Evolutionary conservation across 2,329 filamentous ascomycete genomes (phyloP), one percentile per base, ranked within the genome.

Genomic region (Ophiosphaerella herpotricha): DNA sequence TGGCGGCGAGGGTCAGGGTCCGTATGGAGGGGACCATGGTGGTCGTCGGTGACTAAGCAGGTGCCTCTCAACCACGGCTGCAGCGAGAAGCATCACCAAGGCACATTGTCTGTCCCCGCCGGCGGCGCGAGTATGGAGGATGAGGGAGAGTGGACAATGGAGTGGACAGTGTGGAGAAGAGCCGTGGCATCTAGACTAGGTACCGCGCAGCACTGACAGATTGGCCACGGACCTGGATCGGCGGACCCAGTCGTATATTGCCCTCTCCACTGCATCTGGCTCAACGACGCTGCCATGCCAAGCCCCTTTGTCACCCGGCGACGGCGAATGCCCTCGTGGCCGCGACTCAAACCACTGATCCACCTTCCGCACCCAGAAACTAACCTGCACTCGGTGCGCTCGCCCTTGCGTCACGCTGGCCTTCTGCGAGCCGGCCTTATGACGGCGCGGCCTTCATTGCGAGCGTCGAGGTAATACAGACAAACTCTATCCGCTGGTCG

Each of bases 61-160:
- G 39, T 48, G 48, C 56, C 57, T 55, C 59, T 63, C 57, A 65
- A 60, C 60, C 58, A 58, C 58, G 50, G 50, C 49, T 39, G 48
- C 46, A 59, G 53, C 42, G 61, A 54, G 43, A 48, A 48, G 58
- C 63, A 64, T 66, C 63, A 67, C 60, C 57, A 54, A 49, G 53
- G 41, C 48, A 49, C 62, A 66, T 64, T 49, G 54, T 61, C 44
- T 54, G 43, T 52, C 51, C 51, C 53, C 51, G 43, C 50, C 50
- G 36, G 50, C 56, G 40, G 43, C 54, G 39, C 43, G 50, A 57
- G 54, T 48, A 51, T 38, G 48, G 58, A 44, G 18, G 18, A 21
- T 21, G 18, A 21, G 18, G 18, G 18, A 21, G 18, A 21, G 18
- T 21, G 18, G 18, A 5, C 18, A 5, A 5, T 5, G 4, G 18